Percentiles rank a stretch among this genome's conserved stretches.
Evolutionary conservation across 2,329 filamentous ascomycete species (phyloP).

Genomic region (Nannizziopsis barbatae): DNA sequence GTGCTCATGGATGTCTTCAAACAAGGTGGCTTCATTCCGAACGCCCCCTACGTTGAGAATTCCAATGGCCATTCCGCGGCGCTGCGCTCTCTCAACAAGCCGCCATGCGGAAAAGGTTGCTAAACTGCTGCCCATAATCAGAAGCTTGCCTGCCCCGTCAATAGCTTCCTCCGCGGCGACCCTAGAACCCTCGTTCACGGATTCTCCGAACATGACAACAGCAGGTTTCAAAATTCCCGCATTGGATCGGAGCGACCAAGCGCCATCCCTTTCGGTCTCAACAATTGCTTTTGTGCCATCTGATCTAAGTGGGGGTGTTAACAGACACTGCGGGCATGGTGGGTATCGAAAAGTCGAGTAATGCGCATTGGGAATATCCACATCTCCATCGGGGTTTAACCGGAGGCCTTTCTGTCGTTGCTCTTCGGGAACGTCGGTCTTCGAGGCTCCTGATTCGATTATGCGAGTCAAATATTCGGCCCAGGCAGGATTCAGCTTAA

Average conservation of each 20-base stretch:
- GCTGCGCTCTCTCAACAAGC: slow-evolving; percentile 69
- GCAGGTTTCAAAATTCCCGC: slow-evolving; percentile 83
- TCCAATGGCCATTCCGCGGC: slow-evolving; percentile 72
- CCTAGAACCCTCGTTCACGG: slow-evolving; percentile 60
- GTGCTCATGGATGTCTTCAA: slow-evolving; percentile 23
- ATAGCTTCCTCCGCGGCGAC: slow-evolving; percentile 65
- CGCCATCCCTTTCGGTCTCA: slow-evolving; percentile 66
- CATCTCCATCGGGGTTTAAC: slow-evolving; percentile 88
- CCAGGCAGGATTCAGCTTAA: slow-evolving; percentile 77
- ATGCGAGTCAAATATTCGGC: slow-evolving; percentile 61
- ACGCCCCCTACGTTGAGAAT: slow-evolving; percentile 62
- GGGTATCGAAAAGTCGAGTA: slow-evolving; percentile 89
- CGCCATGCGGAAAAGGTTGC: slow-evolving; percentile 95
- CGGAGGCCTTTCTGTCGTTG: slow-evolving; percentile 58
- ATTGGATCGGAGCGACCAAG: slow-evolving; percentile 54
- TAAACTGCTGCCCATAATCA: slow-evolving; percentile 78
- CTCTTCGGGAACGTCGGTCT: slow-evolving; percentile 64
- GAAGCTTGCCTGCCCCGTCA: slow-evolving; percentile 60
- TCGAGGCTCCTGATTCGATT: slow-evolving; percentile 60
- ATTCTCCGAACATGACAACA: slow-evolving; percentile 95
- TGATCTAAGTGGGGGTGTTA: slow-evolving; percentile 45
- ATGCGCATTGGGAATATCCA: slow-evolving; percentile 74
- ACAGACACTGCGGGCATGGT: slow-evolving; percentile 69
- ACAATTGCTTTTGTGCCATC: slow-evolving; percentile 50
- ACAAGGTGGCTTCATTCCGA: slow-evolving; percentile 36